These are phyloP conservation scores for Eucalyptus grandis DNA, from an alignment of 345 rosid species.

Conservation along the genomic window DNA sequence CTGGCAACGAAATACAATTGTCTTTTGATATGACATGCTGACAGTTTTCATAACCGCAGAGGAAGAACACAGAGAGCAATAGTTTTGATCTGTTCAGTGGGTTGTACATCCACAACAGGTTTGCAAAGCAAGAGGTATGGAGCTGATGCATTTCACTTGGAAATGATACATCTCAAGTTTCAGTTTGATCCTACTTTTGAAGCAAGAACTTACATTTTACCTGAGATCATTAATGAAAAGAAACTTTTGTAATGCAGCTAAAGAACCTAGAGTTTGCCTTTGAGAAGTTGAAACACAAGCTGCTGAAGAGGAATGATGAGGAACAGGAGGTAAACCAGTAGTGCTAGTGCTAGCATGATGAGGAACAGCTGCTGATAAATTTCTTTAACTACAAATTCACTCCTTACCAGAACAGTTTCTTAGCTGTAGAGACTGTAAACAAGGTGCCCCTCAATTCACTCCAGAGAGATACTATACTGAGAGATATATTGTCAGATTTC, in stretches of 20 bases:
- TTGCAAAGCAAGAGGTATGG: conserved; percentile 42
- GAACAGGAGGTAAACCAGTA: conserved; percentile 1
- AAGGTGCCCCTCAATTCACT: neutral
- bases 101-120: conserved; percentile 29
- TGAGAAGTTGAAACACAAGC: conserved; percentile 20
- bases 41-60: conserved; percentile 12
- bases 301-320: conserved; percentile 5
- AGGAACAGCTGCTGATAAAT: neutral
- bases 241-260: conserved; percentile 18
- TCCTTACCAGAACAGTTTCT: neutral
- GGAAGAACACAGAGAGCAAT: conserved; percentile 6
- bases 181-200: neutral
- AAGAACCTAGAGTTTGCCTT: conserved; percentile 23
- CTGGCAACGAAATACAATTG: neutral
- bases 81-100: conserved; percentile 43
- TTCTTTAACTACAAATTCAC: neutral
- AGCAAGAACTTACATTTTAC: neutral
- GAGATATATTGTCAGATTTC: neutral
- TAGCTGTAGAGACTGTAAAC: neutral
- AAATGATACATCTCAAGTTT: neutral
- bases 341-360: neutral
- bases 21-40: neutral
- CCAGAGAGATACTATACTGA: neutral
- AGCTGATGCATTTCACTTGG: neutral
- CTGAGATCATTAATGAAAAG: neutral